Base-by-base conservation (phyloP, 495 filamentous ascomycete species). In the Tuber calosporum region DNA sequence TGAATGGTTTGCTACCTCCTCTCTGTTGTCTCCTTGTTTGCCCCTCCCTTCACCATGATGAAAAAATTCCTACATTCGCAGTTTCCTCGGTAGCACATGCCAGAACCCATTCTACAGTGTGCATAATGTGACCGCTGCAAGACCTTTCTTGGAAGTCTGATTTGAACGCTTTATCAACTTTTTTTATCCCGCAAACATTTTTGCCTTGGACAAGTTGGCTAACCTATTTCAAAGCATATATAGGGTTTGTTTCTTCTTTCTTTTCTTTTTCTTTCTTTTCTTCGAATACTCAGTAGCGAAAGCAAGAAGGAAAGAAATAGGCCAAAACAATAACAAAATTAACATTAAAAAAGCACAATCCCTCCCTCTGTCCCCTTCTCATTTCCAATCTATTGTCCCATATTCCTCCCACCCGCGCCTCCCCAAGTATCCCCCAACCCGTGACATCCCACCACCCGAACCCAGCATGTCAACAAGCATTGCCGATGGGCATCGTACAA, bases 141-240 rank as follows among this genome's bases (percentile, higher is more conserved):
- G 81, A 82, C 78, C 83, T 84, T 84, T 83, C 83, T 84, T 84
- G 83, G 83, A 84, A 83, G 83, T 84, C 83, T 84, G 83, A 84
- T 79, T 45, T 68, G 73, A 76, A 72, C 76, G 37, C n/a, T 22
- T 9, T 39, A 36, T 53, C 20, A 42, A 66, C 39, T n/a, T 20
- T 41, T 67, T 53, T 53, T n/a, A 70, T 26, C 26, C 26, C 41
- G 19, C 22, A 53, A 13, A 48, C 41, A 22, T n/a, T n/a, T 22
- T 68, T 17, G 20, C 7, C 26, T 15, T 43, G 37, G 4, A 13
- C 40, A 77, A 68, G 34, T 66, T 73, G 36, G 34, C 76, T 78
- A 22, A 78, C 68, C 45, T 17, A 17, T 66, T 48, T 78, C 20
- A 70, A 73, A 74, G 68, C 37, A 43, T 53, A n/a, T 7, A 45